phyloP scores from a whole-genome alignment of 495 filamentous ascomycete genomes.

The Pseudevernia furfuracea region DNA sequence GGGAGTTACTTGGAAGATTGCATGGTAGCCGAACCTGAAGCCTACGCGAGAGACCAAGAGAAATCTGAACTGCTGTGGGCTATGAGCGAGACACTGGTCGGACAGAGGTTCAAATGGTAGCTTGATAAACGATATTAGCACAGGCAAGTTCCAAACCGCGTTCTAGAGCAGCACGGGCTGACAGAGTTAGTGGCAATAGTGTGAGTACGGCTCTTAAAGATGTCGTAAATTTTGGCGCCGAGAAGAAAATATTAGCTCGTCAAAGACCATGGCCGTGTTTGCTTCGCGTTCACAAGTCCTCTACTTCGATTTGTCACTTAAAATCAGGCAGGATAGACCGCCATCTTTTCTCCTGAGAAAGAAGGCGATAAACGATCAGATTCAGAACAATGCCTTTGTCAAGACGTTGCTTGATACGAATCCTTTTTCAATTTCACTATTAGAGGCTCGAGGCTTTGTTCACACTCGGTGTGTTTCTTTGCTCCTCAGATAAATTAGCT shows the following conservation, averaged over 20 bases:
- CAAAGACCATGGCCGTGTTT: neutral
- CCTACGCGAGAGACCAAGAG: slow-evolving; percentile 28
- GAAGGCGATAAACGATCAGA: neutral
- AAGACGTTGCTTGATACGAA: neutral
- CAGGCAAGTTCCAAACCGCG: neutral
- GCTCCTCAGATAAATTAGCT: neutral
- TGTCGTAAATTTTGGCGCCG: neutral
- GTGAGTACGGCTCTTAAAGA: neutral
- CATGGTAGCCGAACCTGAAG: slow-evolving; percentile 31
- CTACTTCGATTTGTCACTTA: neutral
- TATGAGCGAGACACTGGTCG: slow-evolving; percentile 43
- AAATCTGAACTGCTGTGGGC: slow-evolving; percentile 46
- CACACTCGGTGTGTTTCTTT: neutral
- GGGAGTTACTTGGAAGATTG: slow-evolving; percentile 39
- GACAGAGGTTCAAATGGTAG: slow-evolving; percentile 38
- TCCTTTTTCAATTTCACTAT: neutral
- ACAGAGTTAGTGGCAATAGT: neutral
- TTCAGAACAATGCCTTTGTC: neutral
- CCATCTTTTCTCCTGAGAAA: neutral
- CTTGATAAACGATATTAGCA: neutral
- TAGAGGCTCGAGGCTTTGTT: neutral
- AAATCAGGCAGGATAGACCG: neutral
- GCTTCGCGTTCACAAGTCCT: neutral
- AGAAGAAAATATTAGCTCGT: neutral
- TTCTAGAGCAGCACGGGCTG: neutral